A percentile compares a stretch with the other conserved stretches of the same genome.
phyloP scores from a whole-genome alignment of 2,329 filamentous ascomycete genomes.

The Ascosphaera aggregata region DNA sequence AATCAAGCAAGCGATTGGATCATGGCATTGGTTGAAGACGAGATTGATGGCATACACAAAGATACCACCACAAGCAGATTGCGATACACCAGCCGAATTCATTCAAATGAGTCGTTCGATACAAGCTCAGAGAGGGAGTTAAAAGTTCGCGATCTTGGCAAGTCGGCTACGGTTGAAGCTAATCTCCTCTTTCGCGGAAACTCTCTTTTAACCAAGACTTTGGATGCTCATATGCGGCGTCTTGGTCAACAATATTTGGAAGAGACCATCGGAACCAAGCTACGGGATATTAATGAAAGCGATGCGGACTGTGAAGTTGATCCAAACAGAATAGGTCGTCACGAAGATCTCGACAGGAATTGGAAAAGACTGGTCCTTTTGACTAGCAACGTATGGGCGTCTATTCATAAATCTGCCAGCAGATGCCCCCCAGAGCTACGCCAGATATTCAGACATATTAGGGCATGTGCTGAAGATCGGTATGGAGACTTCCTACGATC shows the following conservation, averaged over 20 bases:
- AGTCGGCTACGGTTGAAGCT: slow-evolving; percentile 50
- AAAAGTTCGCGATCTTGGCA: slow-evolving; percentile 38
- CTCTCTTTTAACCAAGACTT: slow-evolving; percentile 71
- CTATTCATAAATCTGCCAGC: slow-evolving; percentile 50
- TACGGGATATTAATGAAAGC: slow-evolving; percentile 70
- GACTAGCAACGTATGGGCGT: slow-evolving; percentile 68
- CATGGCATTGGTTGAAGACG: slow-evolving; percentile 79
- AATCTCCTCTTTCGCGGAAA: slow-evolving; percentile 93
- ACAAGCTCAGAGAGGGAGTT: slow-evolving; percentile 32
- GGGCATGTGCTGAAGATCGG: slow-evolving; percentile 78
- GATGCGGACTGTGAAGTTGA: slow-evolving; percentile 93
- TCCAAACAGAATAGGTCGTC: slow-evolving; percentile 45
- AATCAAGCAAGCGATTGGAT: slow-evolving; percentile 72
- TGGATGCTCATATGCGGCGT: slow-evolving; percentile 90
- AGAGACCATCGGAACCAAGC: slow-evolving; percentile 62
- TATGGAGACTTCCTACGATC: slow-evolving; percentile 83
- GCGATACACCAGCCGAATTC: slow-evolving; percentile 38
- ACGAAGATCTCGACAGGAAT: slow-evolving; percentile 56
- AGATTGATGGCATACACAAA: slow-evolving; percentile 80
- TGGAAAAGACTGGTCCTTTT: slow-evolving; percentile 56
- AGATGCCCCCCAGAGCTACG: slow-evolving; percentile 62
- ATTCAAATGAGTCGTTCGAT: slow-evolving; percentile 36
- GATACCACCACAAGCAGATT: slow-evolving; percentile 46
- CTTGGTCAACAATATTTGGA: slow-evolving; percentile 84
- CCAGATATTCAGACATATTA: slow-evolving; percentile 71